Evolutionary conservation across 305 asterid genomes (phyloP), one percentile per base, ranked within the genome.

Genomic region (Coffea humblotiana): DNA sequence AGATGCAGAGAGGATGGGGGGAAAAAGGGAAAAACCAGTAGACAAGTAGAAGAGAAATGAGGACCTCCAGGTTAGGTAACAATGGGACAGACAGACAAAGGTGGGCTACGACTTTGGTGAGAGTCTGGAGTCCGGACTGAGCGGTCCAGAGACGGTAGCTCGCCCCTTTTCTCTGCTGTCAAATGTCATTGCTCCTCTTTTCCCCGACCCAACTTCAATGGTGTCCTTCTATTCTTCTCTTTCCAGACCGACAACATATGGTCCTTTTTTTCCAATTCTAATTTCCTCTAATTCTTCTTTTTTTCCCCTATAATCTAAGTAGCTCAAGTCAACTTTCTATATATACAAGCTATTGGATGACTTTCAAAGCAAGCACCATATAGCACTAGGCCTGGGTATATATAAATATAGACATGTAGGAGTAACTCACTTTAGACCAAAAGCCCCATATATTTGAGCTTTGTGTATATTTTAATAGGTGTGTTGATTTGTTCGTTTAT

Each of bases 121-220:
- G 43, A 40, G 43, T 40, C 43, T 5, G 43, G 56, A 63, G 77
- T 45, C 80, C 32, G 72, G 76, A 51, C 58, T 72, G 73, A 80
- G 77, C 72, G 78, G 84, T 81, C 85, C 81, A 60, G 4, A 65
- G 69, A 75, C 68, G 78, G 19, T 73, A 65, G 58, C 78, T 66
- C 73, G 52, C 78, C 69, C 71, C 35, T 79, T 81, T 84, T 73
- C 78, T 88, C 76, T 45, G 18, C 45, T 83, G 93, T 91, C 90
- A 43, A 43, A 58, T 76, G 63, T 89, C 91, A 61, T 0, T 90
- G 92, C 86, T 80, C 73, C 92, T 71, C 89, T 86, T 88, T 90
- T 81, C 18, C 79, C 92, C 90, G 92, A 91, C 96, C 91, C 82
- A 88, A 86, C 89, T 90, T 88, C 89, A 88, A 89, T 90, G 93